Evolutionary conservation across 305 asterid genomes (phyloP), one percentile per base, ranked within the genome.

Genomic region (Fraxinus sp.): DNA sequence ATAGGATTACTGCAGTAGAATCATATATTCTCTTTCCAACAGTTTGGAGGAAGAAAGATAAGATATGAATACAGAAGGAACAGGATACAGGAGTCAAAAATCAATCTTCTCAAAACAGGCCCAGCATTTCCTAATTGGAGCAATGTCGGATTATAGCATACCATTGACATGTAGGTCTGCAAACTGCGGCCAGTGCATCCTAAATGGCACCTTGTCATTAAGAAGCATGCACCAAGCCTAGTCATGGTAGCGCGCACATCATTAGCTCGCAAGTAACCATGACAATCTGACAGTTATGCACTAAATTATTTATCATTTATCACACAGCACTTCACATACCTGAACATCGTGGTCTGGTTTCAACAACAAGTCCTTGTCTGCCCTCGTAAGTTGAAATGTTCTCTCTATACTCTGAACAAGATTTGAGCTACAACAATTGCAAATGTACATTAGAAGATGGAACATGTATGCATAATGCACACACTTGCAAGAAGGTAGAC

Each of bases 161-260:
- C 99, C 98, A 88, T 97, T 97, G 83, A 97, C 89, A 89, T 92
- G 97, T 79, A 97, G 91, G 82, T 95, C 98, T 26, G 98, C 97
- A 88, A 91, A 90, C 55, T 91, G 98, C 79, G 98, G 99, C 99
- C 98, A 97, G 87, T 97, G 99, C 98, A 97, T 95, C 91, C 98
- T 92, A 88, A 95, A 97, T 20, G 90, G 84, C 84, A 95, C 99
- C 93, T 97, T 95, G 93, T 97, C 99, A 81, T 93, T 97, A 74
- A 97, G 94, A 87, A 97, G 98, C 97, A 97, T 97, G 92, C 98
- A 93, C 99, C 99, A 97, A 11, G 95, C 99, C 99, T 97, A 80
- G 78, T 84, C 87, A 93, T 44, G 80, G 78, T 33, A 83, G 18
- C 84, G 83, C 76, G 74, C 28, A 62, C 83, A 79, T 28, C 80